Base-by-base conservation (phyloP, 257 asterid genomes). In the Salvia splendens region DNA sequence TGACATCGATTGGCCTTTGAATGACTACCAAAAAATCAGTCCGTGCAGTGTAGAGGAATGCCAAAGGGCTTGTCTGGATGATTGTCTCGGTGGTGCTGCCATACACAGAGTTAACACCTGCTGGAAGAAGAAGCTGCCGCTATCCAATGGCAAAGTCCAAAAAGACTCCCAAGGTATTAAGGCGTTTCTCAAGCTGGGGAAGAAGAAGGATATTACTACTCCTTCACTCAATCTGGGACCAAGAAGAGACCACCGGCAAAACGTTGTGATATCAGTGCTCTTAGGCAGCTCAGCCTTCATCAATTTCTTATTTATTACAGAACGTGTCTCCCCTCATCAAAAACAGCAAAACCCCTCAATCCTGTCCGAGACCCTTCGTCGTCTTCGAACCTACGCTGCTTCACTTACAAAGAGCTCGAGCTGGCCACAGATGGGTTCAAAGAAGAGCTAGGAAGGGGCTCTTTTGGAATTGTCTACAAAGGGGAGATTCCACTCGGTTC, bases 51-150 rank as follows among this genome's bases (percentile, higher is more conserved):
- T 50, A 65, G 73, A 70, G 0, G 42, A 16, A 0, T 87, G 91
- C 67, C 75, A 54, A 7, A 64, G 50, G 3, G 68, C 86, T 52
- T 89, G 95, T 70, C 42, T 78, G 67, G 41, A 36, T 2, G 97
- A 87, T 66, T 84, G 89, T 70, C 60, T 90, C 15, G 87, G 95
- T n/a, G 77, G 64, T 17, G 92, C 63, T 15, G 63, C 88, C 0
- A 70, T 87, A 48, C 74, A 35, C 72, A 75, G 84, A 51, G 0
- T 0, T 24, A 52, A 59, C 5, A 77, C 59, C 70, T 89, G 97
- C 57, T 87, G 95, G 94, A 87, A 85, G 80, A 89, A 89, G 85
- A 82, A 53, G 77, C 68, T 82, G 16, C 95, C 95, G 3, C 76
- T 87, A 35, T 84, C 94, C 4, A 85, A 89, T 64, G 94, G 95